Evolutionary conservation across 805 yeast genomes (phyloP).

Genomic region (Yamadazyma paraphyllophila): DNA sequence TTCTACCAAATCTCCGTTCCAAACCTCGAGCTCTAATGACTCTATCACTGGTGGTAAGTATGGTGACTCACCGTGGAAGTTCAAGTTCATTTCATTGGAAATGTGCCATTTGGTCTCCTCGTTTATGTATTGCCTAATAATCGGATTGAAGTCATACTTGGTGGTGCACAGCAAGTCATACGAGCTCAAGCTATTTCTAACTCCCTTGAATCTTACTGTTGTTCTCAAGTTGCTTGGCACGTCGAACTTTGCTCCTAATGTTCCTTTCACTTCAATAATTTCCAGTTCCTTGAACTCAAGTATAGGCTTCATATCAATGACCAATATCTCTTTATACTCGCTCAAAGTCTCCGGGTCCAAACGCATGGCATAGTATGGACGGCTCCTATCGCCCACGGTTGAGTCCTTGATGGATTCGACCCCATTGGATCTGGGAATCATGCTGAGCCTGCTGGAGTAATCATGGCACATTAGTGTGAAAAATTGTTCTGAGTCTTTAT

Average conservation of each 20-base stretch:
- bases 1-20: conserved; percentile 39
- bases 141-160: background rate
- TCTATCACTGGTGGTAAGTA: conserved; percentile 46
- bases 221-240: conserved; percentile 6
- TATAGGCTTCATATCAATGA: background rate
- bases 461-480: conserved; percentile 6
- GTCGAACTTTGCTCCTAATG: background rate
- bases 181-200: conserved; percentile 12
- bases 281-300: conserved; percentile 3
- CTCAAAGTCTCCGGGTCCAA: conserved; percentile 2
- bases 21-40: conserved; percentile 43
- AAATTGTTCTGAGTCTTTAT: background rate
- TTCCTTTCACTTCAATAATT: background rate
- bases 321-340: background rate
- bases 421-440: conserved; percentile 8
- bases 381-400: conserved; percentile 1
- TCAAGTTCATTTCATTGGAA: conserved; percentile 30
- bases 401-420: conserved; percentile 8
- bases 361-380: conserved; percentile 5
- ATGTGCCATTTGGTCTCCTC: conserved; percentile 84
- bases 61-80: conserved; percentile 69
- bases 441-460: background rate
- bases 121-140: conserved; percentile 57
- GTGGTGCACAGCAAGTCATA: conserved; percentile 3
- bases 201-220: conserved; percentile 5